These are phyloP conservation scores for Blakeslea trispora DNA, from an alignment of 371 early-diverging fungal genomes.

Conservation along the genomic window DNA sequence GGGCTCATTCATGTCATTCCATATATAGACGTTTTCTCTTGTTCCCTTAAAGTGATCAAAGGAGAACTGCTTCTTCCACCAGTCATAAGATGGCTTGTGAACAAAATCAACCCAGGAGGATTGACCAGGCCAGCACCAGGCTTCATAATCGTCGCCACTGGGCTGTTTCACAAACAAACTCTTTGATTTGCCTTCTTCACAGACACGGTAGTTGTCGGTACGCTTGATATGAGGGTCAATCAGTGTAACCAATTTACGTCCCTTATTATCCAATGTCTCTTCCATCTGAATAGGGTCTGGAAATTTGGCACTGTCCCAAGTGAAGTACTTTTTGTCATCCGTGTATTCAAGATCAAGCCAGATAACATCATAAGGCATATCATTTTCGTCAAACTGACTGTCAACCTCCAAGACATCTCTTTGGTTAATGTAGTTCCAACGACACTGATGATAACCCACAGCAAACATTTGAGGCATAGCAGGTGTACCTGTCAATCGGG, in stretches of 20 bases:
- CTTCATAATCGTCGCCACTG: slow-evolving; percentile 75
- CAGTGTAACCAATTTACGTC: slow-evolving; percentile 92
- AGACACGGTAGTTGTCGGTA: slow-evolving; percentile 73
- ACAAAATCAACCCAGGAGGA: slow-evolving; percentile 89
- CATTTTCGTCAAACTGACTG: slow-evolving; percentile 76
- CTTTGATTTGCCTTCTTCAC: slow-evolving; percentile 73
- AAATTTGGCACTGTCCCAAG: slow-evolving; percentile 89
- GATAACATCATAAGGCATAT: slow-evolving; percentile 92
- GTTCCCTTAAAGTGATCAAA: slow-evolving; percentile 76
- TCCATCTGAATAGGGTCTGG: slow-evolving; percentile 90
- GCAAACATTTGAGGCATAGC: slow-evolving; percentile 90
- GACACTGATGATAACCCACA: slow-evolving; percentile 91
- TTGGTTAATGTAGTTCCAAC: slow-evolving; percentile 92
- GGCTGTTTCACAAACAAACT: slow-evolving; percentile 81
- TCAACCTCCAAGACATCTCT: slow-evolving; percentile 83
- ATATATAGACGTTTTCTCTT: slow-evolving; percentile 74
- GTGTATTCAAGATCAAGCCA: slow-evolving; percentile 97
- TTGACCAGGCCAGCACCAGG: slow-evolving; percentile 94
- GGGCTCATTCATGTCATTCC: slow-evolving; percentile 97
- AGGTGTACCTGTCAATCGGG: slow-evolving; percentile 78
- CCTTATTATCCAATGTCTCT: slow-evolving; percentile 64
- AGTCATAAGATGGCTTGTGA: slow-evolving; percentile 75
- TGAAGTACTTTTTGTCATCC: slow-evolving; percentile 88
- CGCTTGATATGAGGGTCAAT: slow-evolving; percentile 97
- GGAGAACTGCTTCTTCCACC: slow-evolving; percentile 79